phyloP scores from a whole-genome alignment of 495 filamentous ascomycete genomes.

The Tuber melanosporum region DNA sequence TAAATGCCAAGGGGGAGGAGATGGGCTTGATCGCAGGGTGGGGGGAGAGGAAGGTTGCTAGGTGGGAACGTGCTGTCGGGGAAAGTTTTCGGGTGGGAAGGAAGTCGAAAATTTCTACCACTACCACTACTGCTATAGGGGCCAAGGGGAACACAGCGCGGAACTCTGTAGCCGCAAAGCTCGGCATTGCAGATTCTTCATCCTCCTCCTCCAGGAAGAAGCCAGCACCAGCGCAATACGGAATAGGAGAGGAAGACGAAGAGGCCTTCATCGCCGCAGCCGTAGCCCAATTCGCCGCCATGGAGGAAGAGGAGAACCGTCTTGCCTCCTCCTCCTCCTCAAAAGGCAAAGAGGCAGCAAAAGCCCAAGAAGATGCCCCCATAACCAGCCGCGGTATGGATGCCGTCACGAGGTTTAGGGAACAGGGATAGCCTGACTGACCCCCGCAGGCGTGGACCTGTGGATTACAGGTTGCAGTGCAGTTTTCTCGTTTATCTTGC shows the following conservation, averaged over 20 bases:
- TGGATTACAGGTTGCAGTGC: neutral
- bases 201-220: constrained; percentile 17
- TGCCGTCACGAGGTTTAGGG: constrained; percentile 52
- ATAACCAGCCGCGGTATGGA: constrained; percentile 53
- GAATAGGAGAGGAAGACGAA: constrained; percentile 43
- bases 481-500: constrained; percentile 6
- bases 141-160: constrained; percentile 16
- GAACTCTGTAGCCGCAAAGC: constrained; percentile 44
- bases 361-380: constrained; percentile 25
- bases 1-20: constrained; percentile 84
- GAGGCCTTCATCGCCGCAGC: constrained; percentile 50
- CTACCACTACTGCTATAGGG: constrained; percentile 3
- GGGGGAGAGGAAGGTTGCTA: constrained; percentile 89
- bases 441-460: neutral
- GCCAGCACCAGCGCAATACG: constrained; percentile 6
- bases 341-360: constrained; percentile 21
- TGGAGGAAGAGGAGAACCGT: constrained; percentile 10
- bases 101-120: constrained; percentile 30
- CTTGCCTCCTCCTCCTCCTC: neutral
- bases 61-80: constrained; percentile 71
- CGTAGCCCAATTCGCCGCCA: constrained; percentile 43
- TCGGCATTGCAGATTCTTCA: constrained; percentile 42
- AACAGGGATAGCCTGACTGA: constrained; percentile 31
- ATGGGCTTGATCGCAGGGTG: constrained; percentile 75
- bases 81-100: constrained; percentile 75